phyloP scores from a whole-genome alignment of 768 basidiomycete species.

The Mycena olivaceomarginata region DNA sequence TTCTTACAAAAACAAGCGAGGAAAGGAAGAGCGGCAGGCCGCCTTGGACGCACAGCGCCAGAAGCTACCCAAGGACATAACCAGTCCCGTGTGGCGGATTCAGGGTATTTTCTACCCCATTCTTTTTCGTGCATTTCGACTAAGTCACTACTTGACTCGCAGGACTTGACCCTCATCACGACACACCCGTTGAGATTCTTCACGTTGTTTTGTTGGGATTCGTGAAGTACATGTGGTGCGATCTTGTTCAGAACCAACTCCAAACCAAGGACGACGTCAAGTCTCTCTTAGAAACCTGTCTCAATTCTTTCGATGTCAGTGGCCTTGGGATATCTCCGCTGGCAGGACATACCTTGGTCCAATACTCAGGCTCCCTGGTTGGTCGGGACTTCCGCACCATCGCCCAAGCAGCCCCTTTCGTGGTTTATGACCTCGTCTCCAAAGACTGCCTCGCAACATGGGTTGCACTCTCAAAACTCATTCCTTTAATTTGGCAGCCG shows the following conservation, averaged over 20 bases:
- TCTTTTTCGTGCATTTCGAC: neutral
- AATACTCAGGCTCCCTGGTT: slow-evolving; percentile 58
- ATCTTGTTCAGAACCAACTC: neutral
- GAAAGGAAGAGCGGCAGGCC: neutral
- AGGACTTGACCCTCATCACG: neutral
- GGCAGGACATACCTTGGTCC: slow-evolving; percentile 45
- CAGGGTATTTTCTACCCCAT: neutral
- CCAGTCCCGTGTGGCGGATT: neutral
- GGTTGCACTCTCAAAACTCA: slow-evolving; percentile 57
- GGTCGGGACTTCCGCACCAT: slow-evolving; percentile 49
- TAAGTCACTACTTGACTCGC: neutral
- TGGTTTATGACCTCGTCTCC: neutral
- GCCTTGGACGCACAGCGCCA: neutral
- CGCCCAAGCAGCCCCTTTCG: neutral
- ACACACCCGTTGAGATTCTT: neutral
- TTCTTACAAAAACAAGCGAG: too few relatives aligned
- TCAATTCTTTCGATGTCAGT: slow-evolving; percentile 20
- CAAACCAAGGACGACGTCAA: neutral
- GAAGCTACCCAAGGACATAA: neutral
- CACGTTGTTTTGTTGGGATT: neutral
- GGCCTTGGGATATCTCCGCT: slow-evolving; percentile 57
- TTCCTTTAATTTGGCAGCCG: slow-evolving; percentile 63
- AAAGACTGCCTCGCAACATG: neutral
- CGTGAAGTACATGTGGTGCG: neutral
- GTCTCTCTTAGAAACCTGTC: neutral